A percentile compares a stretch with the other conserved stretches of the same genome.
Conservation (phyloP, 257 asterid species). For the Przewalskia tangutica region DNA sequence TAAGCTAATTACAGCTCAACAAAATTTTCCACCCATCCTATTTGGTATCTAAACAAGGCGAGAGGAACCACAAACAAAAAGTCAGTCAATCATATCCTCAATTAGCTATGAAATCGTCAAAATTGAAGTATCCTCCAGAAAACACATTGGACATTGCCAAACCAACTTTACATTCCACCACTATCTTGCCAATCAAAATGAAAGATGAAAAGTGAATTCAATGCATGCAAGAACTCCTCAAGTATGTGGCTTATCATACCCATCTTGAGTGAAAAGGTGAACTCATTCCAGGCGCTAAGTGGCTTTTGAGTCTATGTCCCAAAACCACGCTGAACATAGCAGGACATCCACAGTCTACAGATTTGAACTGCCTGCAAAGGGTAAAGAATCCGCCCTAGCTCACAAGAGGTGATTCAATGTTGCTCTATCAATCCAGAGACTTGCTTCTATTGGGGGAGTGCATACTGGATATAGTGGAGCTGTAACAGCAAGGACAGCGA, state of each 20-base stretch:
- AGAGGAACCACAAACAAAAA: neutral
- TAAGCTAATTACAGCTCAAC: neutral
- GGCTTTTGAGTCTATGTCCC: too few species aligned
- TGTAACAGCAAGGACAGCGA: neutral
- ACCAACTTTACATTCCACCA: neutral
- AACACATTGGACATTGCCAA: neutral
- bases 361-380: neutral
- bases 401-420: neutral
- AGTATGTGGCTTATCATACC: neutral
- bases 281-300: neutral
- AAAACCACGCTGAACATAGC: neutral
- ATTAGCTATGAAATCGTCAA: neutral
- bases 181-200: too few species aligned
- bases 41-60: neutral
- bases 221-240: neutral
- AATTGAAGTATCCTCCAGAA: neutral
- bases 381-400: neutral
- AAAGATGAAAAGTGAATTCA: neutral
- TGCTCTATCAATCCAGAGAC: neutral
- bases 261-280: neutral
- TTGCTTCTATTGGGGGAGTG: neutral
- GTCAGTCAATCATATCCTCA: neutral
- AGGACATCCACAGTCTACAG: neutral
- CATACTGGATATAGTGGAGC: neutral
- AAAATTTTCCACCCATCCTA: slow-evolving; percentile 6